phyloP scores from a whole-genome alignment of 805 yeast species.

The Suhomyces prunicola region DNA sequence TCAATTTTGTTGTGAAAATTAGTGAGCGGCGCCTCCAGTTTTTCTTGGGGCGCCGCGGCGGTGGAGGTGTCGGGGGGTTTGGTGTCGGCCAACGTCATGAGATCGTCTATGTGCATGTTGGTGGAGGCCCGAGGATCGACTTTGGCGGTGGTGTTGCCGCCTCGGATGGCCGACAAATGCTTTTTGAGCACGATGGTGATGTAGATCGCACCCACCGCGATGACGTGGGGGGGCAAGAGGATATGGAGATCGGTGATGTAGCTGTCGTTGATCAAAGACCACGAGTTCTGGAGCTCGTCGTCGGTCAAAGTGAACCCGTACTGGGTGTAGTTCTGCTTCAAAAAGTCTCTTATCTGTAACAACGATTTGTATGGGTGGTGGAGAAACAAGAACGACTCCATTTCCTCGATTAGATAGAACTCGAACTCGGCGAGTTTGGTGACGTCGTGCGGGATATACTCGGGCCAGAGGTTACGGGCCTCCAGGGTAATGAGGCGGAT shows the following conservation, averaged over 20 bases:
- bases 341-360: conserved; percentile 47
- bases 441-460: conserved; percentile 85
- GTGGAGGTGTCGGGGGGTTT: background rate
- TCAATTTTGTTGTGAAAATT: conserved; percentile 29
- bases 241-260: conserved; percentile 84
- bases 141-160: conserved; percentile 6
- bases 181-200: conserved; percentile 62
- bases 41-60: background rate
- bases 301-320: conserved; percentile 41
- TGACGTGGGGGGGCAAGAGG: conserved; percentile 82
- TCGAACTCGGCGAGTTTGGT: conserved; percentile 94
- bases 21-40: conserved; percentile 1
- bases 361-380: conserved; percentile 74
- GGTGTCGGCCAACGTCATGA: conserved; percentile 23
- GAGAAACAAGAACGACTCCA: conserved; percentile 66
- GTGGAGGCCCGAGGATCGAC: background rate
- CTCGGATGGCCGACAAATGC: conserved; percentile 23
- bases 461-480: conserved; percentile 92
- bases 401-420: conserved; percentile 86
- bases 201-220: conserved; percentile 80
- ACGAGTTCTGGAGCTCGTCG: conserved; percentile 77
- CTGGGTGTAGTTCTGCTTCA: conserved; percentile 27
- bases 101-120: conserved; percentile 37
- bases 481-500: conserved; percentile 79
- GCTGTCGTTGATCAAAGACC: conserved; percentile 89